Base-by-base conservation (phyloP, 371 early-diverging fungal genomes). In the Mortierella sp. region DNA sequence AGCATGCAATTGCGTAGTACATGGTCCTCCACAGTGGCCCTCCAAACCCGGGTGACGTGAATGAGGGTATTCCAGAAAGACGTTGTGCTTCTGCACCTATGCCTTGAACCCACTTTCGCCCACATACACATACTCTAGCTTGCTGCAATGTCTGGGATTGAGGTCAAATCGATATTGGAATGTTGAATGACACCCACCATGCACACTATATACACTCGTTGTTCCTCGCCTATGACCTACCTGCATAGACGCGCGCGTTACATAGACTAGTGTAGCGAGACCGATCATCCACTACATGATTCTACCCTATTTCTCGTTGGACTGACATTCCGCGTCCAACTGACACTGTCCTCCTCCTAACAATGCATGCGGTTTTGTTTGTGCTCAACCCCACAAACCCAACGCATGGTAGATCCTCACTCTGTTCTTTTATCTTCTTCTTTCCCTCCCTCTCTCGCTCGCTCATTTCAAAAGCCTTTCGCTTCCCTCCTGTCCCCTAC, bases 111-210 rank as follows among this genome's bases (percentile, higher is more conserved):
- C 21, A 7, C 40, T 37, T 10, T 24, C 47, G 22, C 22, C 24
- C 47, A 13, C 22, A 8, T 22, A 47, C 47, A 22, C 13, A 13
- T 16, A 43, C 47, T 21, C 5, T 8, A 22, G 22, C 10, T 10
- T 34, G 34, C 10, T 34, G 34, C 34, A 34, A 7, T 66, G 49
- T 57, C 13, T 28, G 39, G 49, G 44, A 37, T 58, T 63, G 62
- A 31, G 69, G 63, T 58, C 58, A 61, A 57, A 57, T 69, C 52
- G 69, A 62, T 58, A 69, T 61, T 69, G 69, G 69, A 69, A 62
- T 69, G 27, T 60, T 67, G 67, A 63, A 41, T 24, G 52, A 37
- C 51, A 64, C 57, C 37, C 34, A 34, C 34, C 34, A 34, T 34
- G 7, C 34, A 34, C 10, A 10, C 34, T 10, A 10, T 10, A 34